A percentile compares a stretch with the other conserved stretches of the same genome.
Conservation (phyloP, 495 filamentous ascomycete genomes). For the Annulohypoxylon maeteangense region DNA sequence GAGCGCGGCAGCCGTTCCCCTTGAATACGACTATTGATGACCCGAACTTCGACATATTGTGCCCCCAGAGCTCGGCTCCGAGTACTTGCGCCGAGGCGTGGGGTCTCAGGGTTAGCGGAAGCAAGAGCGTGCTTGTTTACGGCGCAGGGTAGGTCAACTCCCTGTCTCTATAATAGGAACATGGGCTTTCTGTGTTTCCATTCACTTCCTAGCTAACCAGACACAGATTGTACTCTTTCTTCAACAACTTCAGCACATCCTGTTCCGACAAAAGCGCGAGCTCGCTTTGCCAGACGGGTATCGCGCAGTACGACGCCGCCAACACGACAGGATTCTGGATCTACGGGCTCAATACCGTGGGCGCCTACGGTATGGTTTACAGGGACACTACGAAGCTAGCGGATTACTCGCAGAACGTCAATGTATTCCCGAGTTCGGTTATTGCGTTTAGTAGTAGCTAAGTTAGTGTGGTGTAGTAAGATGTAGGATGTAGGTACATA, state of each 20-base stretch:
- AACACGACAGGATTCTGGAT: conserved; percentile 56
- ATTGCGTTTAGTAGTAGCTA: conserved; percentile 54
- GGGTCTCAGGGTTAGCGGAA: conserved; percentile 65
- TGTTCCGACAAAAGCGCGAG: conserved; percentile 56
- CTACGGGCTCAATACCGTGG: conserved; percentile 65
- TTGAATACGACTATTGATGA: conserved; percentile 70
- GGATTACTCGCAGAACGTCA: conserved; percentile 62
- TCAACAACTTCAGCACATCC: conserved; percentile 60
- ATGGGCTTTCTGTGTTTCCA: not conserved
- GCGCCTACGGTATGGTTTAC: conserved; percentile 56
- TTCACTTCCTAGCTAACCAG: conserved; percentile 39
- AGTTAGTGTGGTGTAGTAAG: not conserved
- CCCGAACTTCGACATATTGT: conserved; percentile 68
- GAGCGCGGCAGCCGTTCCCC: conserved; percentile 71
- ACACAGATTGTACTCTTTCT: conserved; percentile 64
- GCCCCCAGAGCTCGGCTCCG: conserved; percentile 35
- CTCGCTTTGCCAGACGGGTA: conserved; percentile 68
- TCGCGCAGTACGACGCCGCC: conserved; percentile 63
- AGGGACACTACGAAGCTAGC: conserved; percentile 62
- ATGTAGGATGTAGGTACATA: not conserved
- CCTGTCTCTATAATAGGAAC: not conserved
- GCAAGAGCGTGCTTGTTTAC: conserved; percentile 67
- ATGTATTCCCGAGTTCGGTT: conserved; percentile 64
- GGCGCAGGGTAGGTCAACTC: conserved; percentile 64
- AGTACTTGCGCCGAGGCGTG: conserved; percentile 61